Evolutionary conservation across 1,284 basidiomycete species (phyloP).

Genomic region (Rhodofomes roseus): DNA sequence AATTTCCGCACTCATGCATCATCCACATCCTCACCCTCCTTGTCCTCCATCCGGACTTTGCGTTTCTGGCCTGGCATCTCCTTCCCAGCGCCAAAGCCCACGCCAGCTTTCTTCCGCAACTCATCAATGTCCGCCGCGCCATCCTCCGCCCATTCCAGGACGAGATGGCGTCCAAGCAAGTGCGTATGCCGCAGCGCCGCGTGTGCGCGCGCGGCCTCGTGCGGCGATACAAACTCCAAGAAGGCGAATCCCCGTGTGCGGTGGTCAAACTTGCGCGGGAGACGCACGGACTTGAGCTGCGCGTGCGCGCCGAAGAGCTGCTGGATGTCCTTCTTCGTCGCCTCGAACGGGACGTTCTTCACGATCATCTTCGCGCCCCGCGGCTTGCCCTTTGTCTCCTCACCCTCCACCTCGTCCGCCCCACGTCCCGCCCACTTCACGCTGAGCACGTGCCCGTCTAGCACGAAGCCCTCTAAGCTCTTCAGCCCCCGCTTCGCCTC

Average conservation of each 20-base stretch:
- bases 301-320: slow-evolving; percentile 89
- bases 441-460: slow-evolving; percentile 86
- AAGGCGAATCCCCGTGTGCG: slow-evolving; percentile 93
- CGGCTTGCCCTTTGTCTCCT: slow-evolving; percentile 37
- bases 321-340: slow-evolving; percentile 88
- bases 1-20: not conserved
- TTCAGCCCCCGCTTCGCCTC: slow-evolving; percentile 76
- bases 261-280: slow-evolving; percentile 86
- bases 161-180: slow-evolving; percentile 91
- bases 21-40: slow-evolving; percentile 25
- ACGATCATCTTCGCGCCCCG: slow-evolving; percentile 89
- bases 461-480: slow-evolving; percentile 76
- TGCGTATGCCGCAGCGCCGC: slow-evolving; percentile 88
- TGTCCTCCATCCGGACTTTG: slow-evolving; percentile 56
- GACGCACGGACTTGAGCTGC: slow-evolving; percentile 85
- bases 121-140: slow-evolving; percentile 65
- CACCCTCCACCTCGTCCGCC: slow-evolving; percentile 53
- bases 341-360: slow-evolving; percentile 98
- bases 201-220: slow-evolving; percentile 86
- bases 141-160: slow-evolving; percentile 92
- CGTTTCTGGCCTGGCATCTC: slow-evolving; percentile 67
- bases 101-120: slow-evolving; percentile 76
- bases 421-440: slow-evolving; percentile 90
- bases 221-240: slow-evolving; percentile 85
- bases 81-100: slow-evolving; percentile 65